These are phyloP conservation scores for Plasmopara muralis DNA, from an alignment of 352 stramenopile species.

Conservation along the genomic window DNA sequence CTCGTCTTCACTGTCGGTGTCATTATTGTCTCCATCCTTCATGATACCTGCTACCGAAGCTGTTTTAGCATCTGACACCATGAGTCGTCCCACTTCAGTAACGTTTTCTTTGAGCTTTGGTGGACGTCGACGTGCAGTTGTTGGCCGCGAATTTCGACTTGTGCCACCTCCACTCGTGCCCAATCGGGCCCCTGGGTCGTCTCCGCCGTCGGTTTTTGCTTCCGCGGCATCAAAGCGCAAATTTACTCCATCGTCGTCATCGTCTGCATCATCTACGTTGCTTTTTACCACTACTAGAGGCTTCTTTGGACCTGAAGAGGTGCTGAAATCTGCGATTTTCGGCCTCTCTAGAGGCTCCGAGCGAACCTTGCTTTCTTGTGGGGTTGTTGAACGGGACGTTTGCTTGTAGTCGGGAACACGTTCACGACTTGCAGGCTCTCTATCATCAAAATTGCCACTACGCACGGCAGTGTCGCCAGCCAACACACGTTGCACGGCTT, in stretches of 20 bases:
- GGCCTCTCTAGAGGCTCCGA: constrained; percentile 20
- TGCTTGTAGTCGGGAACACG: constrained; percentile 46
- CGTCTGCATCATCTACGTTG: constrained; percentile 18
- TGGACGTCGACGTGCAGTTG: constrained; percentile 75
- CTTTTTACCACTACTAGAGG: constrained; percentile 36
- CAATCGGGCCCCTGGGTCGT: constrained; percentile 17
- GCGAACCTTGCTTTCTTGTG: constrained; percentile 46
- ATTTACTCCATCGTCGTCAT: constrained; percentile 46
- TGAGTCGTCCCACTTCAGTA: constrained; percentile 58
- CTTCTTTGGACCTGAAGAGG: constrained; percentile 54
- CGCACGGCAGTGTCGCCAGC: constrained; percentile 44
- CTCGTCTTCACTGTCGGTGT: constrained; percentile 70
- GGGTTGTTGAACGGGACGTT: constrained; percentile 47
- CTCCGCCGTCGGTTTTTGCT: constrained; percentile 30
- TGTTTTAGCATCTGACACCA: constrained; percentile 78
- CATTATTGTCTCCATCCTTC: constrained; percentile 75
- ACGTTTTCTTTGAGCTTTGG: constrained; percentile 87
- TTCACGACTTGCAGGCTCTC: constrained; percentile 43
- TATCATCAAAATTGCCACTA: constrained; percentile 22
- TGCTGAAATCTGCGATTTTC: constrained; percentile 27
- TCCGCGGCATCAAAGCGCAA: constrained; percentile 29
- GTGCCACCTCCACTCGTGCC: constrained; percentile 41
- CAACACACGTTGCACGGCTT: constrained; percentile 68
- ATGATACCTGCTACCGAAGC: constrained; percentile 65
- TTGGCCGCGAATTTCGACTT: constrained; percentile 68